Evolutionary conservation across 148 eudicot species (phyloP), one percentile per base, ranked within the genome.

Genomic region (Rhododendron simsii): DNA sequence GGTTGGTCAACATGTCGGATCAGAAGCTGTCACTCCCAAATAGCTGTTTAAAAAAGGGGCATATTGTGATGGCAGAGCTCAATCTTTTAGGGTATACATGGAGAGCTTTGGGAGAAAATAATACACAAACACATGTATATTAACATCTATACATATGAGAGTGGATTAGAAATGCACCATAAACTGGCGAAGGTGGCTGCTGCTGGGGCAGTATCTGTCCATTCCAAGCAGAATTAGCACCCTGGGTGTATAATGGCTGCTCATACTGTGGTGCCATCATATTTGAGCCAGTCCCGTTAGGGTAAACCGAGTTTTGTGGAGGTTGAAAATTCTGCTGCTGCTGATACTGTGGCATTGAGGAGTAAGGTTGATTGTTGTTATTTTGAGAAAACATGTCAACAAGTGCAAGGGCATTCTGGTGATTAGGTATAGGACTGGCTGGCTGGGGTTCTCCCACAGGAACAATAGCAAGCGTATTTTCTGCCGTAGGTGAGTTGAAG

Each of bases 381-480:
- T 80, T 87, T 28, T 85, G 87, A 63, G 96, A 86, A 86, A 94
- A 95, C 98, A 96, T 92, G 90, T 95, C 95, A 47, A 94, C 90
- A 84, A 96, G 94, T 86, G 98, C 99, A 81, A 96, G 91, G 87
- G 99, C 95, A 89, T 96, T 94, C 83, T 92, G 91, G 81, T 92
- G 90, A 74, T 93, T 91, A 71, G 93, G 86, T 47, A 89, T 90
- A 48, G 99, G 98, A 89, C 89, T 92, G 48, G 90, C 50, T 47
- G 98, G 86, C 87, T 89, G 94, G n/a, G 96, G 91, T 85, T 90
- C 95, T 85, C 95, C 92, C 67, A 92, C 92, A 8, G 99, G 99
- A 81, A 97, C 98, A 85, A 97, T 89, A 41, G 98, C 99, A 82
- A 95, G 90, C 3, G 92, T 80, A 88, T 93, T 91, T 35, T 87